Evolutionary conservation across 163 green algal species (phyloP), one percentile per base, ranked within the genome.

Genomic region (Chloromonas sp.): DNA sequence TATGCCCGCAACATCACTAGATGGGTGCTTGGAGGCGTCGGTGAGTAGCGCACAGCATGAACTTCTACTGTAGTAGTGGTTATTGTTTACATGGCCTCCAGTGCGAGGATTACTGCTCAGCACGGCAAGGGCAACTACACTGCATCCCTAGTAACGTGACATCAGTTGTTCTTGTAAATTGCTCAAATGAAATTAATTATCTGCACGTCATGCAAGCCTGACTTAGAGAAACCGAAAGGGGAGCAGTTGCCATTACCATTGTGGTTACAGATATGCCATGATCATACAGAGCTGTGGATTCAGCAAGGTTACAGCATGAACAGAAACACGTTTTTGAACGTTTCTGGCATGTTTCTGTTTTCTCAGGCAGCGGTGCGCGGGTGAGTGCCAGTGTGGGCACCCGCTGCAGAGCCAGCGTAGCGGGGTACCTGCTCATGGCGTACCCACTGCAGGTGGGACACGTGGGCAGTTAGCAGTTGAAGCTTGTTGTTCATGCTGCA

Each of bases 1-100:
- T 94, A 91, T 71, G 92, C 91, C 0, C 87, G 89, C 15, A 78
- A 61, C 61, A 88, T 95, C 0, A 84, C 90, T 60, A 85, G 89
- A 14, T 95, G 92, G 92, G 85, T 95, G 71, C 82, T 95, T 60
- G 89, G 86, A 14, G 86, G 86, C 1, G 61, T 90, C 8, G 87
- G 85, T 66, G 60, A 86, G 77, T 60, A 1, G 1, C 36, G n/a
- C 66, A n/a, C 5, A 11, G 66, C 66, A 76, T 8, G 8, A 76
- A 11, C 36, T 36, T 36, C 36, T 36, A 36, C 36, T 36, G 36
- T 36, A 36, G 36, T 36, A 36, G 36, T 36, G 66, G 8, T 36
- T 36, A 36, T 36, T 36, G 36, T 36, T 36, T 36, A 36, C 36
- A 36, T 36, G 36, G 36, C 36, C 5, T 11, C 66, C 66, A 76